Percentiles rank a stretch among this genome's conserved stretches.
These are phyloP conservation scores for Phaseolus coccineus DNA, from an alignment of 331 rosid species.

Conservation along the genomic window DNA sequence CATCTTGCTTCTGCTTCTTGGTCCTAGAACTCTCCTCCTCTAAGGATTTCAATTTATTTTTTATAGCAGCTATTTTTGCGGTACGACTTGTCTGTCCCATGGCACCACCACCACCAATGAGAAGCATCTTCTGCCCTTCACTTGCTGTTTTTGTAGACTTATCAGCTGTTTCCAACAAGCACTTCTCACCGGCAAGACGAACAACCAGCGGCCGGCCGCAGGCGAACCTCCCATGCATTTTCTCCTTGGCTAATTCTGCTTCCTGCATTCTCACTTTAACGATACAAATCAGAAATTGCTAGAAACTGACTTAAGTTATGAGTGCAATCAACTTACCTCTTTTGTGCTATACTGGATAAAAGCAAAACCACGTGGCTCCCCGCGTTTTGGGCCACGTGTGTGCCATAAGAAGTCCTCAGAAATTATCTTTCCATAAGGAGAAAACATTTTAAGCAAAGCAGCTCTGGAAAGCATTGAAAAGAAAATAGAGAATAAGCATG, in stretches of 20 bases:
- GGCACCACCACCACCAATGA: slow-evolving; percentile 40
- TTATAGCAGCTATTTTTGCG: slow-evolving; percentile 92
- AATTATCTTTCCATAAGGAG: slow-evolving; percentile 86
- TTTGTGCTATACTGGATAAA: slow-evolving; percentile 77
- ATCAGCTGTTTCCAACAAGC: slow-evolving; percentile 46
- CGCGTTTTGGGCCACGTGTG: slow-evolving; percentile 84
- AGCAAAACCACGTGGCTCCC: slow-evolving; percentile 92
- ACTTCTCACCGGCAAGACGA: slow-evolving; percentile 75
- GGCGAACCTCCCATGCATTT: slow-evolving; percentile 94
- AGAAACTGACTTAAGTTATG: slow-evolving; percentile 11
- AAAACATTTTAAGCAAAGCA: slow-evolving; percentile 81
- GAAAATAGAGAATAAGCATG: slow-evolving; percentile 14
- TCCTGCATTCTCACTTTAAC: slow-evolving; percentile 99
- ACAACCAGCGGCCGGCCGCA: slow-evolving; percentile 86
- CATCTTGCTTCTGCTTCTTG: slow-evolving; percentile 79
- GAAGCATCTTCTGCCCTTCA: slow-evolving; percentile 57
- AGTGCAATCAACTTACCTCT: slow-evolving; percentile 66
- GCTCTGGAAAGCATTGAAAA: slow-evolving; percentile 62
- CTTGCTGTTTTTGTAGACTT: slow-evolving; percentile 49
- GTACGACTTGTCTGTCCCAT: slow-evolving; percentile 68
- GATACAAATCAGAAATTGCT: slow-evolving; percentile 72
- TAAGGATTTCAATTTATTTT: slow-evolving; percentile 80
- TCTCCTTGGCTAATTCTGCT: slow-evolving; percentile 94
- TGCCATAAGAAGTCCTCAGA: slow-evolving; percentile 91
- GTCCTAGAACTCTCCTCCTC: slow-evolving; percentile 67